A percentile compares a stretch with the other conserved stretches of the same genome.
These are phyloP conservation scores for Citrullus colocynthis DNA, from an alignment of 306 rosid species.

Conservation along the genomic window DNA sequence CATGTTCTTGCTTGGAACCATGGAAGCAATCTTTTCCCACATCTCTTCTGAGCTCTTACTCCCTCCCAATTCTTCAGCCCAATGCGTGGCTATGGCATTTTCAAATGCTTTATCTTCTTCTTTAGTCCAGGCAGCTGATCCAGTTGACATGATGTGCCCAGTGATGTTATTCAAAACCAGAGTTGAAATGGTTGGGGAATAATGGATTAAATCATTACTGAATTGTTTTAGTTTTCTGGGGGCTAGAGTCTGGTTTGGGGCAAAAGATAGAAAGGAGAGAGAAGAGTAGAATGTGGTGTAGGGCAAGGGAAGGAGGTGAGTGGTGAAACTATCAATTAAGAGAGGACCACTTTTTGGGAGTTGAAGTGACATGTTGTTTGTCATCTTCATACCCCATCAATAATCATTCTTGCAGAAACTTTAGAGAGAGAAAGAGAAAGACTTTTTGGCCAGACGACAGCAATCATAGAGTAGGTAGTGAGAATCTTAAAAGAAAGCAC, in stretches of 20 bases:
- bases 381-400: constrained; percentile 22
- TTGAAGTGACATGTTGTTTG: constrained; percentile 66
- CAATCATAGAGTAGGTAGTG: constrained; percentile 31
- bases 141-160: constrained; percentile 47
- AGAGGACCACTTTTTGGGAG: constrained; percentile 67
- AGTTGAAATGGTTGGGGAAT: constrained; percentile 20
- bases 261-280: constrained; percentile 30
- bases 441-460: constrained; percentile 15
- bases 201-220: not conserved
- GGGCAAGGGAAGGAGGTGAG: constrained; percentile 41
- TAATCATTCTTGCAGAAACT: constrained; percentile 3
- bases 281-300: constrained; percentile 25
- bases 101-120: constrained; percentile 92
- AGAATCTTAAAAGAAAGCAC: constrained; percentile 26
- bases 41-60: constrained; percentile 36
- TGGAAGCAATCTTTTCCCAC: constrained; percentile 77
- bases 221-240: constrained; percentile 15
- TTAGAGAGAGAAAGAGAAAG: not conserved
- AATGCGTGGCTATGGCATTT: constrained; percentile 75
- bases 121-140: constrained; percentile 46
- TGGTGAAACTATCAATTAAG: constrained; percentile 54
- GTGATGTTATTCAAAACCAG: constrained; percentile 1
- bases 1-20: constrained; percentile 56
- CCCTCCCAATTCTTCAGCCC: constrained; percentile 34
- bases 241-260: not conserved